Percentiles rank a stretch among this genome's conserved stretches.
These are phyloP conservation scores for Chytridium lagenaria DNA, from an alignment of 371 early-diverging fungal genomes.

Conservation along the genomic window DNA sequence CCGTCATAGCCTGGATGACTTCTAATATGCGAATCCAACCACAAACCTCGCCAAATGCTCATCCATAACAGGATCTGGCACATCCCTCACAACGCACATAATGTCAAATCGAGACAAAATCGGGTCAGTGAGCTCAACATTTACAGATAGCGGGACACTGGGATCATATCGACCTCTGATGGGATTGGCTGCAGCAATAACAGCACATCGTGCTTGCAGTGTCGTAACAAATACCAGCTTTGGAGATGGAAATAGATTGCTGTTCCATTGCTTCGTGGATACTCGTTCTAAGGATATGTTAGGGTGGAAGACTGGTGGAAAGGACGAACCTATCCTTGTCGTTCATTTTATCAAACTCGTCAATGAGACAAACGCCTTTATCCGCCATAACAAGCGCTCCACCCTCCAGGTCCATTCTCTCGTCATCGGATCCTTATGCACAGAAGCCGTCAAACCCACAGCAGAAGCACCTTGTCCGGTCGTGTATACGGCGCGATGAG, in stretches of 20 bases:
- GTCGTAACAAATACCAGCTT: slow-evolving; percentile 98
- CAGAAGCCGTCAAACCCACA: slow-evolving; percentile 99
- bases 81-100: slow-evolving; percentile 98
- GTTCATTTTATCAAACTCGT: slow-evolving; percentile 99
- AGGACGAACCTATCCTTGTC: slow-evolving; percentile 79
- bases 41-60: slow-evolving; percentile 95
- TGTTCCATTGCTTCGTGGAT: slow-evolving; percentile 99
- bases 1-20: slow-evolving; percentile 72
- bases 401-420: slow-evolving; percentile 99
- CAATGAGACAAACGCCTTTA: slow-evolving; percentile 97
- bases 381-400: slow-evolving; percentile 99
- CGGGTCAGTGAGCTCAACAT: slow-evolving; percentile 99
- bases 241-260: slow-evolving; percentile 97
- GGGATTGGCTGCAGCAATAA: slow-evolving; percentile 99
- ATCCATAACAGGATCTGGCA: slow-evolving; percentile 87
- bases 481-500: slow-evolving; percentile 96
- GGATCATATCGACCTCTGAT: slow-evolving; percentile 97
- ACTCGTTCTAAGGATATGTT: slow-evolving; percentile 64
- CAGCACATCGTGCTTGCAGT: slow-evolving; percentile 94
- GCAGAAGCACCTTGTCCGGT: slow-evolving; percentile 99
- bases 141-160: slow-evolving; percentile 93
- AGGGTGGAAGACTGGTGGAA: not conserved
- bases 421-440: slow-evolving; percentile 95
- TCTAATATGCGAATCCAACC: slow-evolving; percentile 86
- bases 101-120: slow-evolving; percentile 99